A percentile compares a stretch with the other conserved stretches of the same genome.
Evolutionary conservation across 2,329 filamentous ascomycete genomes (phyloP).

Genomic region (Verticillium longisporum): DNA sequence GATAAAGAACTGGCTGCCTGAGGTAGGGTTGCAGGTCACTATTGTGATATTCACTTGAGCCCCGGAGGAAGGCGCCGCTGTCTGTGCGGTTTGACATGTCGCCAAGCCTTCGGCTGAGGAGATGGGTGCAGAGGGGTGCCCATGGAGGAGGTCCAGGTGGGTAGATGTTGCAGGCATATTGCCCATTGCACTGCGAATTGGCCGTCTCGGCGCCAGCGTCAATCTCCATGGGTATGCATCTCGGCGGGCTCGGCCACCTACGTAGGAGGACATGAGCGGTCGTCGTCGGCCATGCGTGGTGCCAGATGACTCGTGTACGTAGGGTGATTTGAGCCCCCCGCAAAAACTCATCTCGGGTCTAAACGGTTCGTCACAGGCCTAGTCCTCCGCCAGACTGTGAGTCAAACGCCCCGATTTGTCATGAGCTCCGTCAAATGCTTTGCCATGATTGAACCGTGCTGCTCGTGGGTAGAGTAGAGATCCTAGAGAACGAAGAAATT

Average conservation of each 20-base stretch:
- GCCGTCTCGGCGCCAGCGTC: not conserved
- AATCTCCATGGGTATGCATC: not conserved
- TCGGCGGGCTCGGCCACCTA: not conserved
- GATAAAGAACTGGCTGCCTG: no score
- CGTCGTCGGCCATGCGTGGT: not conserved
- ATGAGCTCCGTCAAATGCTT: not conserved
- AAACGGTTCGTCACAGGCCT: not conserved
- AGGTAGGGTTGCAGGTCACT: no score
- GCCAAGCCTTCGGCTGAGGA: no score
- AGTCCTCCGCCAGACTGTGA: not conserved
- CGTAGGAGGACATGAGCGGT: not conserved
- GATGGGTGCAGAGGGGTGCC: no score
- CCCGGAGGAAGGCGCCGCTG: no score
- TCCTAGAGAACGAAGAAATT: no score
- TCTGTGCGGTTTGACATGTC: no score
- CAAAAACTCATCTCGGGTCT: not conserved
- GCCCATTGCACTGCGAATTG: not conserved
- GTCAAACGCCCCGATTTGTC: no score
- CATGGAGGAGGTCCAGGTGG: no score
- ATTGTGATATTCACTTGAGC: no score
- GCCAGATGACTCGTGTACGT: not conserved
- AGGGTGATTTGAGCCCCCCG: not conserved
- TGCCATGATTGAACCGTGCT: not conserved
- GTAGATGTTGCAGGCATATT: not conserved
- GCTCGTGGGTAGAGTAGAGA: no score